A percentile compares a stretch with the other conserved stretches of the same genome.
Conservation (phyloP, 306 rosid genomes). For the Dryas drummondii region DNA sequence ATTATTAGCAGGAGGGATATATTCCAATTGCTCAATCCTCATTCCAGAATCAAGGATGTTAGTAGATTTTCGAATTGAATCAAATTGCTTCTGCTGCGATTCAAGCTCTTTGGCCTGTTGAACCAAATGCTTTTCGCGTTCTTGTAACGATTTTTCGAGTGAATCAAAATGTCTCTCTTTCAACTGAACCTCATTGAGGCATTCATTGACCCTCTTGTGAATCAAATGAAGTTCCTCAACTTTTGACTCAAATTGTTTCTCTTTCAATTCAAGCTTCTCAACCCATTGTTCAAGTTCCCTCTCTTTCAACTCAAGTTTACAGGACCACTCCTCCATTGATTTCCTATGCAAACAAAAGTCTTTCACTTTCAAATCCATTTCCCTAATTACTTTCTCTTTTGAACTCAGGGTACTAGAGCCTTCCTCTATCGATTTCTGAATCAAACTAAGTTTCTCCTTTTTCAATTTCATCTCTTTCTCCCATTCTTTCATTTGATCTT, state of each 20-base stretch:
- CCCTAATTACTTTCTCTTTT: background rate
- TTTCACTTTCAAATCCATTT: background rate
- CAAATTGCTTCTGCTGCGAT: constrained; percentile 20
- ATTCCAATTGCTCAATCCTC: background rate
- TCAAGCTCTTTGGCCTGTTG: constrained; percentile 26
- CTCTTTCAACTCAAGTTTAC: constrained; percentile 11
- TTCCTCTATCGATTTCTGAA: background rate
- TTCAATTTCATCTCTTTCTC: constrained; percentile 9
- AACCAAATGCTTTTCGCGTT: constrained; percentile 19
- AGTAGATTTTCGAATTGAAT: no score
- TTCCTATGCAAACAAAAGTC: constrained; percentile 7
- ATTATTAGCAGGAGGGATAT: background rate
- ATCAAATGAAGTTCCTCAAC: constrained; percentile 11
- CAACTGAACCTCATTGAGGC: constrained; percentile 34
- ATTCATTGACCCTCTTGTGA: constrained; percentile 11
- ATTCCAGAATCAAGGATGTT: background rate
- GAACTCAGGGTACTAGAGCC: background rate
- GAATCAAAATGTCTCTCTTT: constrained; percentile 17
- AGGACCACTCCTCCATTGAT: constrained; percentile 14
- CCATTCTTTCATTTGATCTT: background rate
- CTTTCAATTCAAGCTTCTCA: constrained; percentile 9
- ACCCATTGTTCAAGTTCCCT: constrained; percentile 7
- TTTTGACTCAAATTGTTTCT: background rate
- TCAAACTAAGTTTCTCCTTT: constrained; percentile 5
- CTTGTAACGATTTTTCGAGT: constrained; percentile 14